A percentile compares a stretch with the other conserved stretches of the same genome.
Conservation (phyloP, 139 green algal genomes). For the Chlamydomonas sphaeroides region DNA sequence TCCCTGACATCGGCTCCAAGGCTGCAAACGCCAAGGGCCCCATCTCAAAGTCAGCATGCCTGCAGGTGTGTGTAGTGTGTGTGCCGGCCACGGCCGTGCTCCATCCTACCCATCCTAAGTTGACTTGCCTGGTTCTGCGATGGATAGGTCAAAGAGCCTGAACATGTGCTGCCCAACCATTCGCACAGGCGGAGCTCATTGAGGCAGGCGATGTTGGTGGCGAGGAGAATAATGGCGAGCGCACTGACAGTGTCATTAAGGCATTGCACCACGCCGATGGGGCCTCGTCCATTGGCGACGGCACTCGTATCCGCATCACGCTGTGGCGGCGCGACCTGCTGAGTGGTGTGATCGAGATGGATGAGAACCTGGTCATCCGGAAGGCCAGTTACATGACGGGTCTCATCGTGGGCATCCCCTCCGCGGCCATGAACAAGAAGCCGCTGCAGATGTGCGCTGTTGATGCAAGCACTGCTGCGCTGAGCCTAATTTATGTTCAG, state of each 20-base stretch:
- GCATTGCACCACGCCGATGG: too few species aligned
- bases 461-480: background rate
- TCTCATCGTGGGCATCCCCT: conserved; percentile 31
- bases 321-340: conserved; percentile 50
- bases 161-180: background rate
- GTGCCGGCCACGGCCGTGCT: background rate
- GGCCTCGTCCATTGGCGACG: background rate
- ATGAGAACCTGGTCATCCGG: conserved; percentile 35
- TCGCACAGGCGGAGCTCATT: background rate
- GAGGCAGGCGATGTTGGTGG: background rate
- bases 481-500: background rate
- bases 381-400: conserved; percentile 15
- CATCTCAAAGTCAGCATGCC: background rate
- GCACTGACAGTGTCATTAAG: too few species aligned
- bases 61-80: conserved; percentile 13
- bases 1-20: background rate
- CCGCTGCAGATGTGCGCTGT: conserved; percentile 14
- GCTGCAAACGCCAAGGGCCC: background rate
- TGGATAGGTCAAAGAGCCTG: too few species aligned
- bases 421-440: conserved; percentile 22
- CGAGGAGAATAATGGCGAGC: background rate
- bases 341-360: conserved; percentile 34
- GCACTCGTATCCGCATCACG: background rate
- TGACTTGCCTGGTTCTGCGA: too few species aligned
- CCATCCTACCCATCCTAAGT: background rate